A percentile compares a stretch with the other conserved stretches of the same genome.
Evolutionary conservation across 208 protist species (phyloP).

Genomic region (Zelonia costaricensis): DNA sequence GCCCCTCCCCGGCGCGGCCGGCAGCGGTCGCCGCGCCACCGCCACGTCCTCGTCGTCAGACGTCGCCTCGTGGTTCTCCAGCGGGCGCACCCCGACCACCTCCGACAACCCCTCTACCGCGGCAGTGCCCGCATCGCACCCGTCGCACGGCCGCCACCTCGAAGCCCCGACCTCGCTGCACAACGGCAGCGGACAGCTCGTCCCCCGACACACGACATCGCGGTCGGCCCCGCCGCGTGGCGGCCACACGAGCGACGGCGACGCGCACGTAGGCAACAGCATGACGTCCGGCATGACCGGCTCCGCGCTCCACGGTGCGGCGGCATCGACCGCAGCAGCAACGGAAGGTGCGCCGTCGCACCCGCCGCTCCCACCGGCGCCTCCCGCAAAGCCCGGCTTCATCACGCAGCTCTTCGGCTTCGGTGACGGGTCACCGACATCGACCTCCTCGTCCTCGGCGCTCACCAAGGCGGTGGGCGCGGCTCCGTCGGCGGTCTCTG

Average conservation of each 20-base stretch:
- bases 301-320: no score
- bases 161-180: background rate
- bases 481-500: background rate
- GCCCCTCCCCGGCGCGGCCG: background rate
- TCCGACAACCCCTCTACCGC: background rate
- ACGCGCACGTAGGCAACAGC: no score
- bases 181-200: background rate
- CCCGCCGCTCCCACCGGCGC: no score
- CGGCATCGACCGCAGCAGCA: background rate
- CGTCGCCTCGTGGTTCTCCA: background rate
- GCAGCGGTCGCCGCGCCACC: background rate
- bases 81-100: background rate
- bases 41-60: background rate
- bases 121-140: background rate
- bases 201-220: no score
- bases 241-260: no score
- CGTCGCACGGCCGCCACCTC: background rate
- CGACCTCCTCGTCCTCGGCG: no score
- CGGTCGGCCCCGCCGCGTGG: background rate
- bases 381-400: background rate
- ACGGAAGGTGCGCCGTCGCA: no score
- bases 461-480: background rate
- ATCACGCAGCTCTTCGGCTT: conserved; percentile 4
- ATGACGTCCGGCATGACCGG: background rate
- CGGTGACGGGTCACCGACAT: background rate